Conservation (phyloP, 352 stramenopile species). For the Globisporangium middletonii region DNA sequence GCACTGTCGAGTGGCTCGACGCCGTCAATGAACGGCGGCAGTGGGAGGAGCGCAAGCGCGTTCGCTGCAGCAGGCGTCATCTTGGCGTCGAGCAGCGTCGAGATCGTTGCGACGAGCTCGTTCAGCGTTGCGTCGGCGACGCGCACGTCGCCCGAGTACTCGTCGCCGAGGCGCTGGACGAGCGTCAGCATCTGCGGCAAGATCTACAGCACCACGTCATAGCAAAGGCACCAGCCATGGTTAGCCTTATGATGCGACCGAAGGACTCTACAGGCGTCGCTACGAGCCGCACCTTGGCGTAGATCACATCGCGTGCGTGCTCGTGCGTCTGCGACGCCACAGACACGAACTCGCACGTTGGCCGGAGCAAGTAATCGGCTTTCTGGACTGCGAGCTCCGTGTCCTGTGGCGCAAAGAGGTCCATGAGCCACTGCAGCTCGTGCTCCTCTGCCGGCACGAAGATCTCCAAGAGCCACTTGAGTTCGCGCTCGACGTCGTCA, state of each 20-base stretch:
- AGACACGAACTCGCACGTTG: constrained; percentile 50
- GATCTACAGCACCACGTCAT: constrained; percentile 12
- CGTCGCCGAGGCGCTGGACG: constrained; percentile 16
- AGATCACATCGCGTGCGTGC: constrained; percentile 27
- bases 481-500: constrained; percentile 29
- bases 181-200: constrained; percentile 38
- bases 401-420: constrained; percentile 33
- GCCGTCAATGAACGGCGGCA: constrained; percentile 55
- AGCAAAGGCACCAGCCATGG: not conserved
- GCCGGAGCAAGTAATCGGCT: constrained; percentile 51
- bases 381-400: constrained; percentile 15
- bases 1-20: constrained; percentile 33
- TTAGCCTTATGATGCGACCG: not conserved
- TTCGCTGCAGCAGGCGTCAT: constrained; percentile 29
- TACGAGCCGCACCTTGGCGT: constrained; percentile 23
- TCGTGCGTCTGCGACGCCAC: constrained; percentile 66
- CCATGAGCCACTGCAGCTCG: constrained; percentile 50
- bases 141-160: constrained; percentile 3
- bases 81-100: constrained; percentile 50
- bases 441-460: constrained; percentile 24
- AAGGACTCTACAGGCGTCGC: no score
- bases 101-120: constrained; percentile 49
- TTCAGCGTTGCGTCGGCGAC: constrained; percentile 40
- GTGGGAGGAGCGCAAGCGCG: constrained; percentile 40
- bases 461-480: constrained; percentile 51